Evolutionary conservation across 768 basidiomycete species (phyloP).

Genomic region (Hebeloma cylindrosporum): DNA sequence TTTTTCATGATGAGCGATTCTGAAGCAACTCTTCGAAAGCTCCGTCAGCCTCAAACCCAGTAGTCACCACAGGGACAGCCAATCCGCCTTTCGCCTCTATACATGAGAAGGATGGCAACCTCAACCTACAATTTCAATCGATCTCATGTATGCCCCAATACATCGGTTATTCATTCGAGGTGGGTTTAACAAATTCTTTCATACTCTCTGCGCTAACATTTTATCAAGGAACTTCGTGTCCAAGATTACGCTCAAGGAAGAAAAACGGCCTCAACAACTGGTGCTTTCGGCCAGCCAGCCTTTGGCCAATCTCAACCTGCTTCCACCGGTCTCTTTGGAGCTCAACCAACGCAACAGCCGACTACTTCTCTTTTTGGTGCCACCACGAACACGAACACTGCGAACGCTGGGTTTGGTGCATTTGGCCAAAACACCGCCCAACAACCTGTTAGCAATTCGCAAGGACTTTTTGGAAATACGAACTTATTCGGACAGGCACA

Average conservation of each 20-base stretch:
- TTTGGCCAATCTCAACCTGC: constrained; percentile 49
- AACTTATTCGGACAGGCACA: constrained; percentile 31
- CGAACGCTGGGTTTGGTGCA: constrained; percentile 41
- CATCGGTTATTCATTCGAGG: constrained; percentile 76
- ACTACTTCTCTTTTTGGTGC: constrained; percentile 38
- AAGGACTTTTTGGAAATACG: constrained; percentile 37
- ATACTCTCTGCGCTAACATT: constrained; percentile 11
- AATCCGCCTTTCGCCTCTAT: constrained; percentile 40
- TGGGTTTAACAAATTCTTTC: constrained; percentile 27
- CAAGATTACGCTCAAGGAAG: constrained; percentile 78
- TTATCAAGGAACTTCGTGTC: constrained; percentile 61
- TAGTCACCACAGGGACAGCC: constrained; percentile 66
- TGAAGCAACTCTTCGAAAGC: constrained; percentile 6
- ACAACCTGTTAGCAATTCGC: constrained; percentile 27
- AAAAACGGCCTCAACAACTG: constrained; percentile 52
- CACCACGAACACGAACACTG: constrained; percentile 29
- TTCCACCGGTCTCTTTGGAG: constrained; percentile 46
- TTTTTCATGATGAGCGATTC: background rate
- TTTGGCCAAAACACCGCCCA: constrained; percentile 37
- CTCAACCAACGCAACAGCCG: constrained; percentile 42
- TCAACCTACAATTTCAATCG: constrained; percentile 73
- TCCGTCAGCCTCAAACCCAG: constrained; percentile 32
- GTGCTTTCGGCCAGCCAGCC: constrained; percentile 56
- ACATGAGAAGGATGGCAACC: constrained; percentile 67
- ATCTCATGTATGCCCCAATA: constrained; percentile 82